Evolutionary conservation across 345 rosid species (phyloP), one percentile per base, ranked within the genome.

Genomic region (Eucalyptus curtisii): DNA sequence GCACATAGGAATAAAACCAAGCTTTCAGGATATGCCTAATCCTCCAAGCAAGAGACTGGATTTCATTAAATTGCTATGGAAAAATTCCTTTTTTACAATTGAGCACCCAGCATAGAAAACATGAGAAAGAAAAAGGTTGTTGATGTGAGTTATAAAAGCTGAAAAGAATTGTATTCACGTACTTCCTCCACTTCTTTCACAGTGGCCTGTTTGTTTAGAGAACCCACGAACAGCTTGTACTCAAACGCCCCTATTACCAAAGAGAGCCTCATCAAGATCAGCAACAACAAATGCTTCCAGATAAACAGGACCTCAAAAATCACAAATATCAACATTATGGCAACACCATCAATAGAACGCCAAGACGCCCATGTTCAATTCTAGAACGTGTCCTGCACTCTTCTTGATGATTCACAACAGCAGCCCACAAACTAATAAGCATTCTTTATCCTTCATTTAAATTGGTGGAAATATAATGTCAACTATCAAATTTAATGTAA

Each of bases 181-280:
- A 98, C 99, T 93, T 95, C 98, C 94, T 97, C 97, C 88, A 98
- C 95, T 94, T 97, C 99, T 92, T 93, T 95, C 92, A 96, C 99
- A 85, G 95, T 92, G 89, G 99, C 99, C 90, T 96, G 99, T 93
- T 96, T 98, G 92, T 94, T 95, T 89, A 98, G 90, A 15, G 99
- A 96, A 55, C 99, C 99, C 81, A 98, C 99, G 61, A 98, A 98
- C 89, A 98, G 93, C 91, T 97, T 98, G 95, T 94, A 96, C 93
- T 98, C 99, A 50, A 95, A 93, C 3, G 99, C 97, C 91, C 98
- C 99, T 98, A 87, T 87, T 88, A 93, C 55, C 15, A 55, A 86
- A 31, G 49, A 47, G 52, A 64, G 37, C 86, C 86, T 68, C 22
- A 55, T 45, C 68, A 87, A 81, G n/a, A 79, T 33, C 57, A 87